Percentiles rank a stretch among this genome's conserved stretches.
Conservation (phyloP, 176 grass and related monocot species). For the Ampelocalamus luodianensis region DNA sequence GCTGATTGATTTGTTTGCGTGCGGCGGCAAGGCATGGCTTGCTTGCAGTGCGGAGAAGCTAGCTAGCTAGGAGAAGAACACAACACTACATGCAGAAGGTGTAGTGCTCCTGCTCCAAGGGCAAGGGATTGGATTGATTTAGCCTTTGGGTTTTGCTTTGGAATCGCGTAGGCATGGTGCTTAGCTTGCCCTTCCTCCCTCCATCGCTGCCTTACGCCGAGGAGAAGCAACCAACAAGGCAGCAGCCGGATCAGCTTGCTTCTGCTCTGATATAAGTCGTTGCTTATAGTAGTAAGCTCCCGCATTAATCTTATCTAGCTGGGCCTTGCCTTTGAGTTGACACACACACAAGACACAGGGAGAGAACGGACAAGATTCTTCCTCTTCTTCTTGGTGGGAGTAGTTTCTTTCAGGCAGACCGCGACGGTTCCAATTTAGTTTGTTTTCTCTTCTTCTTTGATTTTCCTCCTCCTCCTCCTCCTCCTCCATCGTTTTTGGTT, state of each 20-base stretch:
- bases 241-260: not conserved
- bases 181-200: not conserved
- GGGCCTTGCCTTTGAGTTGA: not conserved
- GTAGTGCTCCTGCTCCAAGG: no score
- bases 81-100: no score
- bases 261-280: not conserved
- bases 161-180: conserved; percentile 43
- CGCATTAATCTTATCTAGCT: not conserved
- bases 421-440: no score
- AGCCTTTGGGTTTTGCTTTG: not conserved
- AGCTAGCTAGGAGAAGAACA: no score
- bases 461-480: no score
- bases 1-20: no score
- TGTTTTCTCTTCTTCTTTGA: no score
- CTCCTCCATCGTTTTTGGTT: not conserved
- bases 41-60: no score
- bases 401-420: not conserved
- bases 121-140: not conserved
- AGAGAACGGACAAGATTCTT: no score
- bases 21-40: no score
- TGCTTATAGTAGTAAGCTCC: not conserved
- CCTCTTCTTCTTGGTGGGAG: not conserved
- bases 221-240: conserved; percentile 43
- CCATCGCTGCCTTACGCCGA: conserved; percentile 17
- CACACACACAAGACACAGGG: no score